A percentile compares a stretch with the other conserved stretches of the same genome.
Conservation (phyloP, 2,329 filamentous ascomycete genomes). For the Fusarium falciforme region DNA sequence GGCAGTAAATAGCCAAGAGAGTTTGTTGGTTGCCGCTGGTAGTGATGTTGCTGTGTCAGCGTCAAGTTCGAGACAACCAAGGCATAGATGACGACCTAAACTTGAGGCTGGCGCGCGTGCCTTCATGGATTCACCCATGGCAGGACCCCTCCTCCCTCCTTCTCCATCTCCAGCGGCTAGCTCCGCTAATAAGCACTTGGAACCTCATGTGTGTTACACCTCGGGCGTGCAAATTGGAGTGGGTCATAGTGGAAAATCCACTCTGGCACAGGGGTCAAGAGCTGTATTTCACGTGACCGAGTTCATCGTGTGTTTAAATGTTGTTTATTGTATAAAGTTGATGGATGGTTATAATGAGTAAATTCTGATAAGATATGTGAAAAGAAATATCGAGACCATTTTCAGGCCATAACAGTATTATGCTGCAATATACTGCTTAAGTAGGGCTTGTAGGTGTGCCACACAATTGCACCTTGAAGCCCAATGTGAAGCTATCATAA, state of each 20-base stretch:
- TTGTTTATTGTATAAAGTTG: not conserved
- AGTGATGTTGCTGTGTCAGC: conserved; percentile 33
- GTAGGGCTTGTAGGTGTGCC: not conserved
- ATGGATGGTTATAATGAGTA: not conserved
- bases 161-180: conserved; percentile 13
- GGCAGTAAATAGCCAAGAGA: not conserved
- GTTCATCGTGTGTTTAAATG: not conserved
- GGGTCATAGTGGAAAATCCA: not conserved
- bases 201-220: not conserved
- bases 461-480: not conserved
- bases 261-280: not conserved
- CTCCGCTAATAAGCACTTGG: conserved; percentile 20
- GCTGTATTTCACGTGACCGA: not conserved
- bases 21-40: conserved; percentile 5
- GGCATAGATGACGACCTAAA: not conserved
- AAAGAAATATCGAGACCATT: not conserved
- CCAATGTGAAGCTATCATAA: not conserved
- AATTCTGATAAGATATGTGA: not conserved
- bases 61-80: conserved; percentile 21
- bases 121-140: not conserved
- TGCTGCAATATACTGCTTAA: not conserved
- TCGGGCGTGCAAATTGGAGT: not conserved
- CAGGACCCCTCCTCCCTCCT: conserved; percentile 34
- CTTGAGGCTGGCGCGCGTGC: not conserved
- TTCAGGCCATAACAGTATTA: not conserved